Base-by-base conservation (phyloP, 2,329 filamentous ascomycete genomes). In the Hypoxylon sp. region DNA sequence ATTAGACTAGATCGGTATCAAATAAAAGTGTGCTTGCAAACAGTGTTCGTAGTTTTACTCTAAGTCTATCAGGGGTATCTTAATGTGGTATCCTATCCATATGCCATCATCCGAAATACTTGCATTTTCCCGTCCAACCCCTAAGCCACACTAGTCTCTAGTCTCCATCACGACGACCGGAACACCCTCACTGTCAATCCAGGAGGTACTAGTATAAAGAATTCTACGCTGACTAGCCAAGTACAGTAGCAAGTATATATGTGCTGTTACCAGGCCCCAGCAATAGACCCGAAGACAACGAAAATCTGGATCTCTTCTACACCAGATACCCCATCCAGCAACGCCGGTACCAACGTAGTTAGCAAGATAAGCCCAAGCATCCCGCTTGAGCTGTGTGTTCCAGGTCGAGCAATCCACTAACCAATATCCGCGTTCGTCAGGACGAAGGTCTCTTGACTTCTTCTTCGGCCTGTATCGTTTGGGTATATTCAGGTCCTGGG, bases 361-460 rank as follows among this genome's bases (percentile, higher is more conserved):
- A 5, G 82, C 82, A 23, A 94, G 79, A 55, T 86, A 89, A 0
- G 80, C 78, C 91, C 92, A 94, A 6, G 89, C 84, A 2, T 83
- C 80, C 14, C 81, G 76, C 53, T 87, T 85, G 3, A 84, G 74
- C 0, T 79, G 77, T 0, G 75, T 57, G 0, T 80, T 75, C 91
- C 91, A 93, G 0, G 72, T 55, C 0, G 79, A 75, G 70, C 86
- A 89, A 69, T 89, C 82, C 3, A 97, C 74, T 2, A 83, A 78
- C 94, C 94, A 98, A 78, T 92, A 89, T 0, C 94, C 94, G 14
- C 94, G 85, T 77, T 97, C 93, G 38, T 91, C 86, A 0, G 80
- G 79, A 2, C 84, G 79, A 1, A 91, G 79, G 0, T 78, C 75
- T 3, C 90, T 82, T 1, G 80, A 79, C 56, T 86, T 82, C 1